These are phyloP conservation scores for Oxyria digyna DNA, from an alignment of 148 eudicot genomes.

Conservation along the genomic window DNA sequence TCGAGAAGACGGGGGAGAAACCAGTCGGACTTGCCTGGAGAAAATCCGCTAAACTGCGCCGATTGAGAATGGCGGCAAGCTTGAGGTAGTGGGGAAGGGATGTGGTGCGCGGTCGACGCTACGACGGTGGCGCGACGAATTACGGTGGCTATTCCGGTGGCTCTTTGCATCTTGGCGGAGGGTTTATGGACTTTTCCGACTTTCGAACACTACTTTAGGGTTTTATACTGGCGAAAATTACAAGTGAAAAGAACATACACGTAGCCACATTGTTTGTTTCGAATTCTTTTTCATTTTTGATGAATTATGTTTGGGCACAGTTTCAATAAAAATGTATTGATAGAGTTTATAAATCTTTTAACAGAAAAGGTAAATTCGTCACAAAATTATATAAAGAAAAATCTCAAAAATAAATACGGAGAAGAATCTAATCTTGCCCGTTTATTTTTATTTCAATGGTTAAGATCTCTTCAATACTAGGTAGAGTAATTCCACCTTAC, in stretches of 20 bases:
- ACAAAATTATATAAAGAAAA: too few species aligned
- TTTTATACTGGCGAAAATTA: background rate
- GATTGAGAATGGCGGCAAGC: constrained; percentile 13
- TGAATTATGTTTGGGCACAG: too few species aligned
- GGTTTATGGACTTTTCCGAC: background rate
- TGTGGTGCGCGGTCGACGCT: constrained; percentile 10
- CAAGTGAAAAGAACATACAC: background rate
- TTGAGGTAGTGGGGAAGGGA: background rate
- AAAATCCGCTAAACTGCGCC: constrained; percentile 17
- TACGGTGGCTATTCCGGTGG: constrained; percentile 20
- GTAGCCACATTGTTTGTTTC: constrained; percentile 1
- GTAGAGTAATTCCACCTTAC: too few species aligned
- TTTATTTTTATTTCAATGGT: too few species aligned
- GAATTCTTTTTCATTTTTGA: background rate
- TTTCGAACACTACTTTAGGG: background rate
- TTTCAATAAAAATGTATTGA: too few species aligned
- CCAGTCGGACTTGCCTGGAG: constrained; percentile 14
- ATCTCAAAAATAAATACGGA: too few species aligned
- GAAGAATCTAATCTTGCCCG: too few species aligned
- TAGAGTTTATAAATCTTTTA: too few species aligned
- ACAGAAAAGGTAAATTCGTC: too few species aligned
- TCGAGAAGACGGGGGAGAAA: constrained; percentile 9
- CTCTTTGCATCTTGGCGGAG: constrained; percentile 24
- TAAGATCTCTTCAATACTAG: too few species aligned
- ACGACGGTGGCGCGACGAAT: constrained; percentile 24